phyloP scores from a whole-genome alignment of 192 early-diverging fungal genomes.

The Coemansia sp. region DNA sequence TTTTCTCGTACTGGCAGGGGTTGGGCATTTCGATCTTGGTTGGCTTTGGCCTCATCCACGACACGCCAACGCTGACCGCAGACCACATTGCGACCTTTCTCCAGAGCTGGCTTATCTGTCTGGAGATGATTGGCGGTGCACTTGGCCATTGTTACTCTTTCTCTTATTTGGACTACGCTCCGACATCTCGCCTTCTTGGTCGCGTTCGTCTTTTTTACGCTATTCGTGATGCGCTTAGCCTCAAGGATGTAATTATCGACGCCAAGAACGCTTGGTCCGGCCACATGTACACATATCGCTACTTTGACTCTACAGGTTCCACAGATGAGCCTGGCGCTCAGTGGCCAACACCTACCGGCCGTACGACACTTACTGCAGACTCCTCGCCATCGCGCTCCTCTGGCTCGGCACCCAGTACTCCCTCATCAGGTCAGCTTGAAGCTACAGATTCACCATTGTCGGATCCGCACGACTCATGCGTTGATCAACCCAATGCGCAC shows the following conservation, averaged over 20 bases:
- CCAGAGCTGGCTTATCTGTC: constrained; percentile 88
- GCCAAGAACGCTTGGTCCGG: constrained; percentile 75
- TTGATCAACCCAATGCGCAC: background rate
- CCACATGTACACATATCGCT: constrained; percentile 71
- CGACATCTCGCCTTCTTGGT: constrained; percentile 63
- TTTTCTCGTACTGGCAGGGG: constrained; percentile 94
- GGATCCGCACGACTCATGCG: background rate
- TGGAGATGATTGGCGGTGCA: constrained; percentile 86
- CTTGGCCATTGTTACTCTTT: constrained; percentile 81
- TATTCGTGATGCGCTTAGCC: constrained; percentile 74
- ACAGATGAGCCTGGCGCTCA: constrained; percentile 56
- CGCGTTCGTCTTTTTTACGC: constrained; percentile 77
- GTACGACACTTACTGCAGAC: constrained; percentile 29
- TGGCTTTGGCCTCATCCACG: constrained; percentile 68
- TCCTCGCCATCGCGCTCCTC: constrained; percentile 20
- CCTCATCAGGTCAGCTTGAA: constrained; percentile 4
- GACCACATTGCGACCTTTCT: constrained; percentile 76
- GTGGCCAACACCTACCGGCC: constrained; percentile 53
- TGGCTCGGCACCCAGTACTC: constrained; percentile 12
- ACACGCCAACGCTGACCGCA: constrained; percentile 57
- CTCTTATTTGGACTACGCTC: constrained; percentile 78
- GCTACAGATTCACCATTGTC: background rate
- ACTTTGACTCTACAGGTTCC: constrained; percentile 74
- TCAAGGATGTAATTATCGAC: constrained; percentile 83
- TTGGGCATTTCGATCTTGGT: constrained; percentile 81